Base-by-base conservation (phyloP, 805 yeast species). In the Pichia ethanolica region DNA sequence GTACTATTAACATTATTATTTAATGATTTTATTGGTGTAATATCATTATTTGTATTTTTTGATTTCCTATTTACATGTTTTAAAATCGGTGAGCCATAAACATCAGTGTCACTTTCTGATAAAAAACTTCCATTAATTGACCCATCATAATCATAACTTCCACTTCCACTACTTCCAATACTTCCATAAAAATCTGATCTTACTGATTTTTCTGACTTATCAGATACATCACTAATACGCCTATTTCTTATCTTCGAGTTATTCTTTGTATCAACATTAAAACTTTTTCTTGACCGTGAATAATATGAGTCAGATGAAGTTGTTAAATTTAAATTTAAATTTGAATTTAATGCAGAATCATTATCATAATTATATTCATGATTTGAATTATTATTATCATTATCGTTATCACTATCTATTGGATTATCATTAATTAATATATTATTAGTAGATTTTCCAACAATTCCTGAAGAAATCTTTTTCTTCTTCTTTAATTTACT, bases 271-370 rank as follows among this genome's bases (percentile, higher is more conserved):
- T 33, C 39, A 14, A n/a, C 13, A 35, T 14, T 32, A 14, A 26
- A 28, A 4, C 40, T 35, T n/a, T 56, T 65, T 44, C 69, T 46
- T 37, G 65, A 64, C 43, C 62, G 66, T 26, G 67, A 63, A 47
- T 60, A 65, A 39, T 65, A 65, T 8, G 68, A 64, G 47, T 65
- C 69, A 7, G 69, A 65, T 4, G 68, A 58, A n/a, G 63, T 45
- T 3, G 57, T 49, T 38, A 62, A 33, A 14, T 47, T 47, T 26
- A 45, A 35, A n/a, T 46, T 35, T 6, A 53, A 11, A 27, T 46
- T 35, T 6, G 51, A 11, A 27, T 47, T 41, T 13, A 44, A 44
- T 14, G 42, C 32, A 7, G 32, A 30, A 30, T 30, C 9, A 9
- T 30, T 9, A 7, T 30, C 9, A 7, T 7, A 30, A 30, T 30